phyloP scores from a whole-genome alignment of 768 basidiomycete species.

The Kwoniella botswanensis region DNA sequence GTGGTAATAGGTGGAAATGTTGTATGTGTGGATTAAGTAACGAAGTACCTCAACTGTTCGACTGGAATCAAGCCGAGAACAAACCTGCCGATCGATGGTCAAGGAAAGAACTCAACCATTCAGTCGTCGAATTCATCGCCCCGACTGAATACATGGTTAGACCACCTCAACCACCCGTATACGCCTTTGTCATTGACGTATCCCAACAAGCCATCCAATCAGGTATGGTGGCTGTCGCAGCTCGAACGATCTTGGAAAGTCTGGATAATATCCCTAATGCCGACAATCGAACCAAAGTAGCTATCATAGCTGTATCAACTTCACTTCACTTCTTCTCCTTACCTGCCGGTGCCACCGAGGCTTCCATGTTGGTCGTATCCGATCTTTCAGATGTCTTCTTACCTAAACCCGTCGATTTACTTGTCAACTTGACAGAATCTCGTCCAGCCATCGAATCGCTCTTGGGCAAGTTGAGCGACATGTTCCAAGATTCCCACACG shows the following conservation, averaged over 20 bases:
- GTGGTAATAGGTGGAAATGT: conserved; percentile 98
- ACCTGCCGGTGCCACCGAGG: conserved; percentile 67
- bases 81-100: conserved; percentile 95
- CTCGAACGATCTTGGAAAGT: conserved; percentile 92
- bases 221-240: conserved; percentile 98
- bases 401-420: conserved; percentile 93
- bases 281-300: conserved; percentile 87
- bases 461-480: conserved; percentile 82
- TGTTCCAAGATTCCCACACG: conserved; percentile 96
- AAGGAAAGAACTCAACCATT: conserved; percentile 88
- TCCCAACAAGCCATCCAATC: conserved; percentile 89
- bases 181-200: conserved; percentile 96
- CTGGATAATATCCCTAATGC: conserved; percentile 95
- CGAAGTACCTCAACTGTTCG: conserved; percentile 96
- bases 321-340: conserved; percentile 97
- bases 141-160: conserved; percentile 99
- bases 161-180: conserved; percentile 95
- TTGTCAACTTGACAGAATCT: conserved; percentile 89
- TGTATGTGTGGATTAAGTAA: conserved; percentile 99
- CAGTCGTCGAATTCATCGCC: conserved; percentile 95
- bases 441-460: conserved; percentile 78
- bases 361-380: conserved; percentile 94
- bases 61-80: conserved; percentile 94
- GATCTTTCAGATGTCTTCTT: conserved; percentile 97
- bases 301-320: conserved; percentile 87